Conservation (phyloP, 306 rosid species). For the Fagus sylvatica region DNA sequence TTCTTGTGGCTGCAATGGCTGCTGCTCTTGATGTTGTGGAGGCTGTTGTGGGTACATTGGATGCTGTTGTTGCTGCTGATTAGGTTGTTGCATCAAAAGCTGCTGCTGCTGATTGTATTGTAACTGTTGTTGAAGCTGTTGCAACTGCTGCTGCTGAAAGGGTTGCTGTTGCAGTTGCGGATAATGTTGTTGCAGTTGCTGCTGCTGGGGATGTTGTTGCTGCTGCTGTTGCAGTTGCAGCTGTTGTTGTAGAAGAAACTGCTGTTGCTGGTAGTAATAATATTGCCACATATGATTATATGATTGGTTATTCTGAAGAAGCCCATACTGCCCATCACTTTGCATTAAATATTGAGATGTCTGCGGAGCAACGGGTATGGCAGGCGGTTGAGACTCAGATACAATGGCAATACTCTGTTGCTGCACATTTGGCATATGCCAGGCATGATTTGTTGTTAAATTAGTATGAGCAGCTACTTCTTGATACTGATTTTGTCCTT, state of each 20-base stretch:
- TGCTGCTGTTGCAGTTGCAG: constrained; percentile 31
- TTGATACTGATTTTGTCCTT: constrained; percentile 56
- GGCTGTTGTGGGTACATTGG: constrained; percentile 36
- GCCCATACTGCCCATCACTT: constrained; percentile 53
- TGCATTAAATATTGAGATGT: constrained; percentile 41
- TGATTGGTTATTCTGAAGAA: constrained; percentile 54
- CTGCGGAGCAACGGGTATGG: constrained; percentile 32
- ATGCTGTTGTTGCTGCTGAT: constrained; percentile 40
- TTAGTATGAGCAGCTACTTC: constrained; percentile 36
- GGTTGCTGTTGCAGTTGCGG: constrained; percentile 50
- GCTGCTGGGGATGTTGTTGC: constrained; percentile 29
- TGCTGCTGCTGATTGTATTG: constrained; percentile 48
- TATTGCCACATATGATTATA: constrained; percentile 79
- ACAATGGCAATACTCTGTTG: constrained; percentile 38
- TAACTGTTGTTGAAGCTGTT: constrained; percentile 46
- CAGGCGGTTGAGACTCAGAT: constrained; percentile 53
- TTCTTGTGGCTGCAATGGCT: constrained; percentile 34
- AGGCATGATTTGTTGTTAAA: constrained; percentile 31
- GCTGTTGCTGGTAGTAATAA: constrained; percentile 83
- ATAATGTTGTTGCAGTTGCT: constrained; percentile 39
- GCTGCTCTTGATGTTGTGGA: constrained; percentile 42
- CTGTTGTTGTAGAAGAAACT: constrained; percentile 46
- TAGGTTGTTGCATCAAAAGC: constrained; percentile 17
- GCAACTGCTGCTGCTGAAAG: constrained; percentile 43
- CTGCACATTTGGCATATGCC: constrained; percentile 54